A percentile compares a stretch with the other conserved stretches of the same genome.
These are phyloP conservation scores for Multifurca ochricompacta DNA, from an alignment of 768 basidiomycete genomes.

Conservation along the genomic window DNA sequence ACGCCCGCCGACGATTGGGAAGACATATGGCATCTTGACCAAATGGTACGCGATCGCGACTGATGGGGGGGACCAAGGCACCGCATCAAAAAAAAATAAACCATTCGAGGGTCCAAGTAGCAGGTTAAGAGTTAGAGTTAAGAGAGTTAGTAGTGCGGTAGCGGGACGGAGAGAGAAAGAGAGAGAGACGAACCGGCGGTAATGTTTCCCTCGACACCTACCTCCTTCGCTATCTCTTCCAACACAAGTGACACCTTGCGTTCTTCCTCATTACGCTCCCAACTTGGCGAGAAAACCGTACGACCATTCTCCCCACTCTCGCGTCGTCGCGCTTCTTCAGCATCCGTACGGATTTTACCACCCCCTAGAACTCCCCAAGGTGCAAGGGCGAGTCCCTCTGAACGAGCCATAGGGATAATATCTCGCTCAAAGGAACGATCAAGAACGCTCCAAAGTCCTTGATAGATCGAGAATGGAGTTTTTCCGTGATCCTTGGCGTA, in stretches of 20 bases:
- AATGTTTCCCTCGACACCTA: conserved; percentile 31
- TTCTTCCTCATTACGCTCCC: conserved; percentile 32
- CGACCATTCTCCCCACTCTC: conserved; percentile 33
- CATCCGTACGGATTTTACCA: conserved; percentile 35
- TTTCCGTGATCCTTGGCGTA: conserved; percentile 34
- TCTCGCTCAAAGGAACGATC: conserved; percentile 35
- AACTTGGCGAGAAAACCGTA: conserved; percentile 9
- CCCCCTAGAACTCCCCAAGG: conserved; percentile 35
- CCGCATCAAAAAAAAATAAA: too few relatives aligned
- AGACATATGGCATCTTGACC: conserved; percentile 40
- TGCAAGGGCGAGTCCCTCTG: conserved; percentile 33
- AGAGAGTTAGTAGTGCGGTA: too few relatives aligned
- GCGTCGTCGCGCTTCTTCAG: conserved; percentile 29
- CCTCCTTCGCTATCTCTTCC: conserved; percentile 34
- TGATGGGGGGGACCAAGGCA: too few relatives aligned
- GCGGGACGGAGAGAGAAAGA: too few relatives aligned
- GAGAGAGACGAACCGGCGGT: conserved; percentile 2
- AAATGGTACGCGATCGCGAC: conserved; percentile 43
- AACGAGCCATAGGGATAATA: conserved; percentile 32
- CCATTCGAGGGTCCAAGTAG: too few relatives aligned
- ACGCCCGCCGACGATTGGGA: conserved; percentile 41
- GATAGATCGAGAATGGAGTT: conserved; percentile 31
- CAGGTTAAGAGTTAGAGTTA: too few relatives aligned
- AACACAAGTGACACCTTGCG: conserved; percentile 30
- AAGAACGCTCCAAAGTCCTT: conserved; percentile 32